Conservation (phyloP, 1,284 basidiomycete genomes). For the Tylopilus orsonianus region DNA sequence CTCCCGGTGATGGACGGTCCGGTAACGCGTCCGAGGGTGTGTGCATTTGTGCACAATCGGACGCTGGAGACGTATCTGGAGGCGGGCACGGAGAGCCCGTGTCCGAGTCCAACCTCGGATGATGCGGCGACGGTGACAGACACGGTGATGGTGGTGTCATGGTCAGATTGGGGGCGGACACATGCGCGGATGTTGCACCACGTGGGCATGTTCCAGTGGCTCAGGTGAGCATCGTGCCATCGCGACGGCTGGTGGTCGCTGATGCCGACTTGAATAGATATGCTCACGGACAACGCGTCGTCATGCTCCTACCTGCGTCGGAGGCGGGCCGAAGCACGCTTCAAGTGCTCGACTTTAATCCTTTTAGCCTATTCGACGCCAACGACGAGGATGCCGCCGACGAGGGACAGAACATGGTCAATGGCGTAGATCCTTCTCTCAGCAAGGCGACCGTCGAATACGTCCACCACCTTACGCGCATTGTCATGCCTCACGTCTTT, state of each 20-base stretch:
- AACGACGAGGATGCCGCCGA: neutral
- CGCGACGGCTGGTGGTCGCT: too few relatives aligned
- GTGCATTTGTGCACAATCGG: conserved; percentile 40
- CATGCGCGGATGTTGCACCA: conserved; percentile 41
- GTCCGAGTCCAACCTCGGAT: neutral
- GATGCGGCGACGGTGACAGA: neutral
- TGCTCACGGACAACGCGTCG: conserved; percentile 45
- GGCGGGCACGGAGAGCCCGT: neutral
- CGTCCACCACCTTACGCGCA: conserved; percentile 14
- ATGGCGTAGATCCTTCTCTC: neutral
- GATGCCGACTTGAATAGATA: conserved; percentile 36
- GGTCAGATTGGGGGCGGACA: conserved; percentile 48
- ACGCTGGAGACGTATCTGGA: conserved; percentile 35
- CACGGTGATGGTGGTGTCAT: conserved; percentile 27
- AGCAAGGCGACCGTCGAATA: neutral
- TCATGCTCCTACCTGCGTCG: conserved; percentile 28
- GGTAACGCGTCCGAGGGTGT: conserved; percentile 22
- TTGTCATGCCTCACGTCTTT: conserved; percentile 24
- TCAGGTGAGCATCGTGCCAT: conserved; percentile 34
- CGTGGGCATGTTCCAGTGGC: conserved; percentile 36
- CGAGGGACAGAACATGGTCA: neutral
- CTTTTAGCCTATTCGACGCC: conserved; percentile 3
- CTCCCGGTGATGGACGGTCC: neutral
- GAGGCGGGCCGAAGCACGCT: conserved; percentile 17
- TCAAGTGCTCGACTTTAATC: conserved; percentile 42